phyloP scores from a whole-genome alignment of 2,329 filamentous ascomycete species.

The Phialemonium atrogriseum region DNA sequence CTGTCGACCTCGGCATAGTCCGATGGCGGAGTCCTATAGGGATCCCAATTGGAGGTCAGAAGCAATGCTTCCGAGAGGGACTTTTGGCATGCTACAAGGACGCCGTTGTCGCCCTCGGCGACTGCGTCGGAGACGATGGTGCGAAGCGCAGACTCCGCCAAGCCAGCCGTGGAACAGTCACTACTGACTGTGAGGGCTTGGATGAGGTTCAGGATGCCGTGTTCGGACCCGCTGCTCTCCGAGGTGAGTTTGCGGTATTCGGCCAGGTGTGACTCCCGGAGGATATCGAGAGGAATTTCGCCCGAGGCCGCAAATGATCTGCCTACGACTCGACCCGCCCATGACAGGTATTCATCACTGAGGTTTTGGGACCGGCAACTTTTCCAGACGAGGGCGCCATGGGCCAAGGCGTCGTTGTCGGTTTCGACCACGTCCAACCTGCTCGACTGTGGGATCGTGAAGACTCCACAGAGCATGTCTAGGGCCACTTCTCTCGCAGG shows the following conservation, averaged over 20 bases:
- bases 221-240: slow-evolving; percentile 49
- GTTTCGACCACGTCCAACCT: slow-evolving; percentile 59
- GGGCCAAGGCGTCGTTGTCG: slow-evolving; percentile 54
- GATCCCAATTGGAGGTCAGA: slow-evolving; percentile 47
- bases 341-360: slow-evolving; percentile 65
- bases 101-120: slow-evolving; percentile 34
- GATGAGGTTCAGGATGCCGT: slow-evolving; percentile 53
- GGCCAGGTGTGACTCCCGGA: slow-evolving; percentile 50
- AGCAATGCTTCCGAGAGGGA: slow-evolving; percentile 44
- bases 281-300: slow-evolving; percentile 50
- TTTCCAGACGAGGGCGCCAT: slow-evolving; percentile 65
- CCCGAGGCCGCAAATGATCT: slow-evolving; percentile 75
- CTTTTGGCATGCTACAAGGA: slow-evolving; percentile 42
- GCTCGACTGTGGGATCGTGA: slow-evolving; percentile 50
- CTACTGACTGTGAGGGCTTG: slow-evolving; percentile 52
- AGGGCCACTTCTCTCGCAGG: slow-evolving; percentile 64
- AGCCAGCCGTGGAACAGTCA: slow-evolving; percentile 45
- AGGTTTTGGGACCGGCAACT: slow-evolving; percentile 59
- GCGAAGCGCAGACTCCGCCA: slow-evolving; percentile 53
- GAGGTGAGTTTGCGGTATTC: slow-evolving; percentile 39
- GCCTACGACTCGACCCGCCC: slow-evolving; percentile 80
- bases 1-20: slow-evolving; percentile 28
- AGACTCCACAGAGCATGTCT: slow-evolving; percentile 65
- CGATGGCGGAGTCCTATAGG: slow-evolving; percentile 46
- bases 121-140: slow-evolving; percentile 46